Conservation (phyloP, 495 filamentous ascomycete genomes). For the Elasticomyces elasticus region DNA sequence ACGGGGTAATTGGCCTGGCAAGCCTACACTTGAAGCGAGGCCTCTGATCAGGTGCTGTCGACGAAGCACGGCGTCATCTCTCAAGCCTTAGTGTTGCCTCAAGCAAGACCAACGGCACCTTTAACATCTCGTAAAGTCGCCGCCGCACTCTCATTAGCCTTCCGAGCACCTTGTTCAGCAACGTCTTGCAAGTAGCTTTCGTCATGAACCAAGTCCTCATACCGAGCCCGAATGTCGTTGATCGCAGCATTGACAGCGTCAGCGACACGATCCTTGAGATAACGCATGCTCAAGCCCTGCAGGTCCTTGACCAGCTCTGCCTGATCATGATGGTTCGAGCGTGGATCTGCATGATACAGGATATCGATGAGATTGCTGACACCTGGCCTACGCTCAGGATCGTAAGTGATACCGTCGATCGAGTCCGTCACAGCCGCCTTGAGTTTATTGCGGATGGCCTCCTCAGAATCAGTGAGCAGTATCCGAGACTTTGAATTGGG, state of each 20-base stretch:
- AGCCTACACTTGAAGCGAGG: no score
- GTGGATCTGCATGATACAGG: constrained; percentile 50
- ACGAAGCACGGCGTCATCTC: no score
- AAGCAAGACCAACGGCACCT: constrained; percentile 48
- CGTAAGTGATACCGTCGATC: constrained; percentile 52
- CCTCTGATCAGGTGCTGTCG: no score
- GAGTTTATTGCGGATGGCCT: constrained; percentile 56
- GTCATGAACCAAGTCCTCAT: constrained; percentile 42
- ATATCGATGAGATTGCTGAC: constrained; percentile 80
- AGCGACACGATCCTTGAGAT: constrained; percentile 57
- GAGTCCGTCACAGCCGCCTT: constrained; percentile 70
- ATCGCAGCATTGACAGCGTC: constrained; percentile 47
- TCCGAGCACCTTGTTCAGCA: constrained; percentile 47
- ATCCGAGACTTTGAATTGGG: constrained; percentile 60
- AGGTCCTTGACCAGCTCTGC: constrained; percentile 48
- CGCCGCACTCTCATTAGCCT: constrained; percentile 54
- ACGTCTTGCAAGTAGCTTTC: constrained; percentile 49
- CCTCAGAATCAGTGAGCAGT: constrained; percentile 59
- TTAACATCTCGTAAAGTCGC: constrained; percentile 57
- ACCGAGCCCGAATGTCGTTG: constrained; percentile 50
- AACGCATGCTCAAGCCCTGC: constrained; percentile 41
- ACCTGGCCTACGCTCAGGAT: constrained; percentile 60
- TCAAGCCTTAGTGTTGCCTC: no score
- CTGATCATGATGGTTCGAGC: constrained; percentile 31
- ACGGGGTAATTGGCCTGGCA: no score